A percentile compares a stretch with the other conserved stretches of the same genome.
Evolutionary conservation across 495 filamentous ascomycete genomes (phyloP).

Genomic region (Xylaria scruposa): DNA sequence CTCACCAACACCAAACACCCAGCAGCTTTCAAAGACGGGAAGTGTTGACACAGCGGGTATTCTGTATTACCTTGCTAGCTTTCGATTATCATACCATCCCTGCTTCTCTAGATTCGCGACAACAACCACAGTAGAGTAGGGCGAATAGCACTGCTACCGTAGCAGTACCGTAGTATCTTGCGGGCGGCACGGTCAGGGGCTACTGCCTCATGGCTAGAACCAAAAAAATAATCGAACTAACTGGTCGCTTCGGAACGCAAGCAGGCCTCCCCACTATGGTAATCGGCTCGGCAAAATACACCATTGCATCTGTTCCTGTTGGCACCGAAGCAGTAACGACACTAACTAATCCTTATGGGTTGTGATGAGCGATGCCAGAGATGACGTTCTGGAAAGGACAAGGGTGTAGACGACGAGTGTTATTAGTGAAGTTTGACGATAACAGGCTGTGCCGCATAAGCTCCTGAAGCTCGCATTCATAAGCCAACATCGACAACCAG

Average conservation of each 20-base stretch:
- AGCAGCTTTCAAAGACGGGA: not conserved
- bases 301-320: not conserved
- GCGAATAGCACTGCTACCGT: not conserved
- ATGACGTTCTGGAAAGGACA: conserved; percentile 16
- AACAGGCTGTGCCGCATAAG: conserved; percentile 15
- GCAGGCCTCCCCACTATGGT: not conserved
- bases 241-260: not conserved
- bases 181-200: not conserved
- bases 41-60: not conserved
- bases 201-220: conserved; percentile 1
- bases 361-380: not conserved
- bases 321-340: not conserved
- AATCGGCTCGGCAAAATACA: not conserved
- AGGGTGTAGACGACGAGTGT: not conserved
- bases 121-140: conserved; percentile 1
- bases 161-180: not conserved
- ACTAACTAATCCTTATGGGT: not conserved
- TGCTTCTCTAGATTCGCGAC: not conserved
- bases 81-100: not conserved
- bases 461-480: conserved; percentile 6
- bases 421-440: not conserved
- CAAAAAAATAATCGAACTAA: not conserved
- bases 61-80: not conserved
- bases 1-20: not conserved
- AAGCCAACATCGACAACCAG: conserved; percentile 16